Evolutionary conservation across 192 early-diverging fungal genomes (phyloP).

Genomic region (Dispira simplex): DNA sequence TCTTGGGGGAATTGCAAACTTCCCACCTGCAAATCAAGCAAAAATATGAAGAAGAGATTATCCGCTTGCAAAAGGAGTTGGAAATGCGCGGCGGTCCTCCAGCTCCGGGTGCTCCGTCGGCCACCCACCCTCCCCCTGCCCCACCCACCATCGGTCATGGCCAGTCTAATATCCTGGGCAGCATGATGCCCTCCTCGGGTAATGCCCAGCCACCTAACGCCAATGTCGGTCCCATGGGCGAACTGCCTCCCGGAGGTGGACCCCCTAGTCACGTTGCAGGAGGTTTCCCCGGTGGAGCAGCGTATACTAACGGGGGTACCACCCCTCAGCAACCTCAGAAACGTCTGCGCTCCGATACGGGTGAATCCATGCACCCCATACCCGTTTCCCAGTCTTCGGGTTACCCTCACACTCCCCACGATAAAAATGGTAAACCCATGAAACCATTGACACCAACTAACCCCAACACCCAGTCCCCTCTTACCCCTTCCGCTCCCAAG

Average conservation of each 20-base stretch:
- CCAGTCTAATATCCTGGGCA: slow-evolving; percentile 28
- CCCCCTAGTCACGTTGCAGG: no score
- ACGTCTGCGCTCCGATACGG: slow-evolving; percentile 1
- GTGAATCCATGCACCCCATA: not conserved
- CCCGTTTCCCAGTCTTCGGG: not conserved
- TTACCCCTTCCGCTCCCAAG: slow-evolving; percentile 14
- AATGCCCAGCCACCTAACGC: no score
- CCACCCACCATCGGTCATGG: slow-evolving; percentile 48
- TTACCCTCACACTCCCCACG: slow-evolving; percentile 21
- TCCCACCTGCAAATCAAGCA: slow-evolving; percentile 60
- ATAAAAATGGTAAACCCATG: slow-evolving; percentile 21
- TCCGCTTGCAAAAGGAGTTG: slow-evolving; percentile 62
- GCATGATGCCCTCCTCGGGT: slow-evolving; percentile 18
- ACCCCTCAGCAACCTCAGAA: slow-evolving; percentile 1
- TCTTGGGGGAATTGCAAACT: slow-evolving; percentile 64
- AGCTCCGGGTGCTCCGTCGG: slow-evolving; percentile 31
- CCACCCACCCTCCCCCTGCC: slow-evolving; percentile 33
- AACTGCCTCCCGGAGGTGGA: no score
- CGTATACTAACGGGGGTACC: not conserved
- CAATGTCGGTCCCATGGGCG: no score
- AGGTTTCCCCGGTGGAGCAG: not conserved
- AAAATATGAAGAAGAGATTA: slow-evolving; percentile 83
- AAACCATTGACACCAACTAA: slow-evolving; percentile 26
- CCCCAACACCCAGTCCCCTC: slow-evolving; percentile 20
- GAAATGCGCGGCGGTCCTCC: slow-evolving; percentile 47